Base-by-base conservation (phyloP, 169 alveolate genomes). In the Babesia sp. region DNA sequence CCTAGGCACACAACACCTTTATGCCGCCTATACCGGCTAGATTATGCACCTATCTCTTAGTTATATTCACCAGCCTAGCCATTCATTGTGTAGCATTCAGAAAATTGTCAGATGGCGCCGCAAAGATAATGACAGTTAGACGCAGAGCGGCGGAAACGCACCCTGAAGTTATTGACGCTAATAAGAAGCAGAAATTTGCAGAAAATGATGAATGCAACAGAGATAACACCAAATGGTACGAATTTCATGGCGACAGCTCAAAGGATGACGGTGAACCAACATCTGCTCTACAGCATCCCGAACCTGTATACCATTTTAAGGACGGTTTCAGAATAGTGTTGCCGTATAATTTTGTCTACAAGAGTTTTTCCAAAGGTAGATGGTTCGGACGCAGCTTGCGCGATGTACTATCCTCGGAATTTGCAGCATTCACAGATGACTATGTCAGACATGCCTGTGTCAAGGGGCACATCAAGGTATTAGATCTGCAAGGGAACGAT, bases 261-360 rank as follows among this genome's bases (percentile, higher is more conserved):
- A n/a, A n/a, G n/a, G n/a, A n/a, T n/a, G 60, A 53, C 5, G 60
- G 34, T 20, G 60, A 26, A 20, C 34, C 20, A 28, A 5, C 60
- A 20, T 20, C n/a, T n/a, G n/a, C 53, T 44, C 28, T 41, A 16
- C 11, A 41, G 16, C 50, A 12, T 1, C 14, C 11, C 39, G 33
- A 84, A 39, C 84, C 74, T 16, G 70, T 67, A 16, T 84, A 84
- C 61, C 67, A 77, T 29, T 56, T 71, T 22, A 83, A 82, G 55
- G 84, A 88, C 54, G 84, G 90, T 22, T 79, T 78, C 57, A 48
- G 93, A 34, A 64, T 89, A 60, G 93, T 89, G 22, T 44, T 83
- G 26, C 93, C 93, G 7, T 89, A 89, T 59, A 77, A 76, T 22
- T 76, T 81, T 36, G 86, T 86, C 1, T 89, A 84, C 67, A 73